A percentile compares a stretch with the other conserved stretches of the same genome.
These are phyloP conservation scores for Platanthera zijinensis DNA, from an alignment of 106 monocot species.

Conservation along the genomic window DNA sequence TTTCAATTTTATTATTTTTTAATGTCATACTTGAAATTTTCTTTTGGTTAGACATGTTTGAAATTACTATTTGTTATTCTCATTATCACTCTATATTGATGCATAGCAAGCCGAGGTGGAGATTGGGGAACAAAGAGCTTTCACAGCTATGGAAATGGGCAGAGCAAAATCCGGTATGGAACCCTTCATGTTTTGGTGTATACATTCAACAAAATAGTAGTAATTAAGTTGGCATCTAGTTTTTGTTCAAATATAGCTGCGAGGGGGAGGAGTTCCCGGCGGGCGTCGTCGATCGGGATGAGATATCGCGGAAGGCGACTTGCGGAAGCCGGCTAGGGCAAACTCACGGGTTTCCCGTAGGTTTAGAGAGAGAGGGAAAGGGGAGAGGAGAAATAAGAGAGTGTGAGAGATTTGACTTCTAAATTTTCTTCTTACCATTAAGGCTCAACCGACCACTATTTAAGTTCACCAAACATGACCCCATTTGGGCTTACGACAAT, in stretches of 20 bases:
- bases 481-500: no score
- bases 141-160: constrained; percentile 95
- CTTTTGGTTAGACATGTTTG: background rate
- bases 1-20: background rate
- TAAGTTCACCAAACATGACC: no score
- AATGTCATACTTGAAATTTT: background rate
- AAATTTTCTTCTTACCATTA: no score
- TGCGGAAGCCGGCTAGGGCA: no score
- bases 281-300: no score
- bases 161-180: constrained; percentile 92
- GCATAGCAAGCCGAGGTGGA: constrained; percentile 70
- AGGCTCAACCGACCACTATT: no score
- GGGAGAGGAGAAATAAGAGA: no score
- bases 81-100: constrained; percentile 1
- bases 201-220: background rate
- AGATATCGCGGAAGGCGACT: no score
- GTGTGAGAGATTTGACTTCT: no score
- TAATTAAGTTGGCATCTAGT: background rate
- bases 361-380: no score
- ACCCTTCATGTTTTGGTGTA: background rate
- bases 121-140: constrained; percentile 92
- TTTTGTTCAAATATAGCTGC: background rate
- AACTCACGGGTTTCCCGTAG: no score
- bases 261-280: no score
- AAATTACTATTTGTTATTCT: background rate